A percentile compares a stretch with the other conserved stretches of the same genome.
phyloP scores from a whole-genome alignment of 495 filamentous ascomycete species.

The Penicillium simplicissimum region DNA sequence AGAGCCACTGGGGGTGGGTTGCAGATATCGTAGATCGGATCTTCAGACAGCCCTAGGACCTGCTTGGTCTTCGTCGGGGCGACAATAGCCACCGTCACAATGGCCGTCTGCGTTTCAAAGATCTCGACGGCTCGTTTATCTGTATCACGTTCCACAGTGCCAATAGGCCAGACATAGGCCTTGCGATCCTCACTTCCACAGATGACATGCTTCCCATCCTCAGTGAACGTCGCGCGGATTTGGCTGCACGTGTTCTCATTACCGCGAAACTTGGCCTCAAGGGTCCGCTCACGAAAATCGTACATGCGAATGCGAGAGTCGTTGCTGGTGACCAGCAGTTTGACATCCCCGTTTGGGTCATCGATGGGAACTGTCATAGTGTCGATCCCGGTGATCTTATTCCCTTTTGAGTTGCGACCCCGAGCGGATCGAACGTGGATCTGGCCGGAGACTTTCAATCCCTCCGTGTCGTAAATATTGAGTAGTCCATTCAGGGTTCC shows the following conservation, averaged over 20 bases:
- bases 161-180: conserved; percentile 84
- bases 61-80: conserved; percentile 79
- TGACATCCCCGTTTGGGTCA: conserved; percentile 70
- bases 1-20: conserved; percentile 92
- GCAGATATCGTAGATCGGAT: conserved; percentile 94
- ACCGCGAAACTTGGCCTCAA: conserved; percentile 90
- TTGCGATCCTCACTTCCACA: conserved; percentile 91
- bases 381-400: conserved; percentile 95
- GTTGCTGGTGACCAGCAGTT: conserved; percentile 90
- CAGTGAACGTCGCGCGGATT: conserved; percentile 85
- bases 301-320: conserved; percentile 94
- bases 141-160: conserved; percentile 61
- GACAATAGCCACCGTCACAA: conserved; percentile 83
- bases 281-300: conserved; percentile 75
- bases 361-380: conserved; percentile 64
- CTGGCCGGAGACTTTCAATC: conserved; percentile 77
- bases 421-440: conserved; percentile 87
- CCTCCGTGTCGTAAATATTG: conserved; percentile 93
- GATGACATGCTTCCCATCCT: conserved; percentile 84
- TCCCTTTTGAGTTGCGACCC: conserved; percentile 92
- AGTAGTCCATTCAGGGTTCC: conserved; percentile 85
- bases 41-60: conserved; percentile 74
- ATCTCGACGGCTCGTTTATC: conserved; percentile 81
- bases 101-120: conserved; percentile 85
- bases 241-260: conserved; percentile 92